These are phyloP conservation scores for Septoria petroselini DNA, from an alignment of 2,329 filamentous ascomycete genomes.

Conservation along the genomic window DNA sequence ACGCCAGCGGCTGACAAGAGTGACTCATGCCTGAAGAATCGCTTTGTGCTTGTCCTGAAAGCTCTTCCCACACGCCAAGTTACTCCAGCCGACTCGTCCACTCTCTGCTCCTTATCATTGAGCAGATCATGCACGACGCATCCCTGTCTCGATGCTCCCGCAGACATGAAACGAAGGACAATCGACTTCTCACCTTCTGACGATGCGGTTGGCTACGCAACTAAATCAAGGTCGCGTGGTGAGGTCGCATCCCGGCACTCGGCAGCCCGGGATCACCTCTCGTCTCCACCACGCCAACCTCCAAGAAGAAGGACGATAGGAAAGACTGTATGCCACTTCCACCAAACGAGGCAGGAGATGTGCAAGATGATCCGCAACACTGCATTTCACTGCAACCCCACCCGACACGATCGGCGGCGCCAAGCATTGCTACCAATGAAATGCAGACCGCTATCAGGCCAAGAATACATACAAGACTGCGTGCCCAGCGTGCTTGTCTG, in stretches of 20 bases:
- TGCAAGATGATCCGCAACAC: background rate
- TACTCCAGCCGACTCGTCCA: too few relatives aligned
- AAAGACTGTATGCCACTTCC: background rate
- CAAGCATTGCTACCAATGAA: background rate
- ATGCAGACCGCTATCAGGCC: background rate
- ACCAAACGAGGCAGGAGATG: slow-evolving; percentile 5
- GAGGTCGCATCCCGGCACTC: background rate
- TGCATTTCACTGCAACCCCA: background rate
- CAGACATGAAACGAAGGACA: too few relatives aligned
- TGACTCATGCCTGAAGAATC: too few relatives aligned
- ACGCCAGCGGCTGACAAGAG: too few relatives aligned
- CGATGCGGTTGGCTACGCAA: background rate
- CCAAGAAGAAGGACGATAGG: background rate
- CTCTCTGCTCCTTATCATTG: too few relatives aligned
- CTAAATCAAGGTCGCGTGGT: background rate
- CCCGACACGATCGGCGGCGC: background rate
- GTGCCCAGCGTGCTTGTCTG: background rate
- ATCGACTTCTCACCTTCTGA: background rate
- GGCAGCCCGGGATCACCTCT: background rate
- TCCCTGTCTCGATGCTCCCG: too few relatives aligned
- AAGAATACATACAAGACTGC: background rate
- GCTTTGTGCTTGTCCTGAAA: too few relatives aligned
- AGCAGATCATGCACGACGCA: too few relatives aligned
- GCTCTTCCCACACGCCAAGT: too few relatives aligned
- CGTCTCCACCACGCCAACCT: background rate